Conservation (phyloP, 352 stramenopile species). For the Halophytophthora polymorphica region DNA sequence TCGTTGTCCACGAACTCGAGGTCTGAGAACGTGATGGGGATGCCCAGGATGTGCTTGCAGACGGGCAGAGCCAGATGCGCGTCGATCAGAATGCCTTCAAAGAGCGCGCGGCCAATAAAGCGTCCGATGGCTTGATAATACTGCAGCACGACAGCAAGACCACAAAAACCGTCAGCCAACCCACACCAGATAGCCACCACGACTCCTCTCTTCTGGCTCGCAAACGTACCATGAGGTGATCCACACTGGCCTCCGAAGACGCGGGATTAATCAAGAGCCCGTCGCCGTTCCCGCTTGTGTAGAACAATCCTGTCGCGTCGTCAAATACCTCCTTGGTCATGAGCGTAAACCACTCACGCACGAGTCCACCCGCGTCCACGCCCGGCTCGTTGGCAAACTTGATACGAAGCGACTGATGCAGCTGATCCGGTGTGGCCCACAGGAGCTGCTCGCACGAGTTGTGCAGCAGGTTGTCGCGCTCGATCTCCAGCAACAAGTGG, state of each 20-base stretch:
- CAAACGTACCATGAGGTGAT: slow-evolving; percentile 74
- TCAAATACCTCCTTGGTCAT: slow-evolving; percentile 90
- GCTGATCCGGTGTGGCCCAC: slow-evolving; percentile 76
- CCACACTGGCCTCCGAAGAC: slow-evolving; percentile 76
- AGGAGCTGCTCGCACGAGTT: slow-evolving; percentile 88
- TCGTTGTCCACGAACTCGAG: slow-evolving; percentile 89
- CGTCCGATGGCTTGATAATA: slow-evolving; percentile 88
- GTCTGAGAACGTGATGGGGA: slow-evolving; percentile 89
- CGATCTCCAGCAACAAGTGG: slow-evolving; percentile 84
- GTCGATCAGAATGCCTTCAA: slow-evolving; percentile 86
- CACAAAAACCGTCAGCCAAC: slow-evolving; percentile 1
- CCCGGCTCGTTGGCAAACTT: slow-evolving; percentile 90
- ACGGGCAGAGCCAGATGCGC: slow-evolving; percentile 82
- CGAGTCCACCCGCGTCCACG: slow-evolving; percentile 89
- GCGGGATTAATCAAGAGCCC: slow-evolving; percentile 84
- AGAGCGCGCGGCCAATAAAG: slow-evolving; percentile 84
- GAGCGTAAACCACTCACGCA: slow-evolving; percentile 91
- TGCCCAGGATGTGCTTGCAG: slow-evolving; percentile 89
- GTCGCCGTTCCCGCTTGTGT: slow-evolving; percentile 66
- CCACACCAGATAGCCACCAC: slow-evolving; percentile 6
- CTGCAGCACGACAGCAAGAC: too few species aligned
- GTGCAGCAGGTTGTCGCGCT: slow-evolving; percentile 85
- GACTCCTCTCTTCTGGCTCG: not conserved
- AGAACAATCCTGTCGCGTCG: slow-evolving; percentile 79
- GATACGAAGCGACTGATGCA: slow-evolving; percentile 86